Evolutionary conservation across 345 rosid genomes (phyloP).

Genomic region (Nasturtium officinale): DNA sequence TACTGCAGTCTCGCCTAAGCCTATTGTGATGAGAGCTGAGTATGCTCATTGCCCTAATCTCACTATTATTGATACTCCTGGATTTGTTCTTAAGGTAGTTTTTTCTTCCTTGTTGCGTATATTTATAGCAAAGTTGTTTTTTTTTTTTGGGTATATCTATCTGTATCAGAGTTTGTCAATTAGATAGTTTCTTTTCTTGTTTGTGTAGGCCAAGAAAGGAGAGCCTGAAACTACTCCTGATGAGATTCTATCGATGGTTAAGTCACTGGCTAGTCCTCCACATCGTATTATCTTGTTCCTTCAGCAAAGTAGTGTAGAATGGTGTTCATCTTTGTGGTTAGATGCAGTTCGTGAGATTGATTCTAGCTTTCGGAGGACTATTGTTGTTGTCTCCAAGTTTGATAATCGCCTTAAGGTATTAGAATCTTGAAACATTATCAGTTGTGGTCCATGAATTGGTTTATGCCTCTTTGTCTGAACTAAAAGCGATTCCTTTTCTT

Average conservation of each 20-base stretch:
- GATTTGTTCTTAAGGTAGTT: constrained; percentile 89
- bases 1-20: constrained; percentile 88
- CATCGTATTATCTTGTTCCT: constrained; percentile 89
- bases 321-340: constrained; percentile 98
- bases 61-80: constrained; percentile 95
- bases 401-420: constrained; percentile 94
- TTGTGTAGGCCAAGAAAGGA: constrained; percentile 84
- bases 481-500: neutral
- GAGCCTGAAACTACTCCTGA: constrained; percentile 95
- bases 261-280: constrained; percentile 90
- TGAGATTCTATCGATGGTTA: constrained; percentile 92
- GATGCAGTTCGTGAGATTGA: constrained; percentile 91
- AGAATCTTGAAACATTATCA: neutral
- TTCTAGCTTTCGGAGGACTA: constrained; percentile 79
- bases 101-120: neutral
- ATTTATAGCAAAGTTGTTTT: too few species aligned
- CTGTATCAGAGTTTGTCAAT: neutral
- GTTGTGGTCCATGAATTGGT: neutral
- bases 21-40: constrained; percentile 97
- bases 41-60: constrained; percentile 96
- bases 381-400: constrained; percentile 92
- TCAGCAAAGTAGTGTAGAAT: constrained; percentile 97
- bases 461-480: neutral
- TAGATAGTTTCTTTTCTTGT: constrained; percentile 2
- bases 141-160: too few species aligned